These are phyloP conservation scores for Saturnispora zaruensis DNA, from an alignment of 805 yeast genomes.

Conservation along the genomic window DNA sequence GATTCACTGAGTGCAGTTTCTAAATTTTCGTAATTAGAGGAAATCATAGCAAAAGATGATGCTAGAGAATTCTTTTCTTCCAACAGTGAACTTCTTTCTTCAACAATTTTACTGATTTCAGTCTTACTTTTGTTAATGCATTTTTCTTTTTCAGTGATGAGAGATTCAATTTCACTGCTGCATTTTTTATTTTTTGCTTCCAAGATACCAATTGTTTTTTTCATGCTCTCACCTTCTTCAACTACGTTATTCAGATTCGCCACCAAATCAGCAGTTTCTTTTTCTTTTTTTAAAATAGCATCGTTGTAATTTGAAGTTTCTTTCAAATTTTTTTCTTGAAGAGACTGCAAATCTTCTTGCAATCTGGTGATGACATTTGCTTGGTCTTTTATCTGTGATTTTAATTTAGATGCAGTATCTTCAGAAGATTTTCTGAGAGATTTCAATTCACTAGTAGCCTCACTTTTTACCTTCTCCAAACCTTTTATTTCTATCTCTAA, in stretches of 20 bases:
- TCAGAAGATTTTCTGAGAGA: background rate
- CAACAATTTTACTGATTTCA: background rate
- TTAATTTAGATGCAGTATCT: background rate
- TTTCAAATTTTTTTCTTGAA: background rate
- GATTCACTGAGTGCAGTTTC: background rate
- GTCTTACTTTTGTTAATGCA: background rate
- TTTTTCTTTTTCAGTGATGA: background rate
- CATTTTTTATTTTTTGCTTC: background rate
- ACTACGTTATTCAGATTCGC: background rate
- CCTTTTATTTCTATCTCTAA: background rate
- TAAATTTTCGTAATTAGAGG: slow-evolving; percentile 6
- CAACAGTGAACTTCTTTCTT: slow-evolving; percentile 1
- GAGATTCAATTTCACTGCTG: background rate
- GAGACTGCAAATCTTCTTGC: background rate
- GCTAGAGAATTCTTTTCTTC: slow-evolving; percentile 7
- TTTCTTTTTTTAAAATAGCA: background rate
- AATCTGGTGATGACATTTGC: background rate
- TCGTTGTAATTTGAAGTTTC: background rate
- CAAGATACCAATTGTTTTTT: background rate
- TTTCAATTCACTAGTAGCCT: background rate
- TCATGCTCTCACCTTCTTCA: background rate
- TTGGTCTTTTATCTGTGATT: background rate
- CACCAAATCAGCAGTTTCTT: background rate
- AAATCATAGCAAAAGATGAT: slow-evolving; percentile 6
- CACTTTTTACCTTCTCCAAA: background rate